phyloP scores from a whole-genome alignment of 2,329 filamentous ascomycete genomes.

The Ascochyta rabiei region DNA sequence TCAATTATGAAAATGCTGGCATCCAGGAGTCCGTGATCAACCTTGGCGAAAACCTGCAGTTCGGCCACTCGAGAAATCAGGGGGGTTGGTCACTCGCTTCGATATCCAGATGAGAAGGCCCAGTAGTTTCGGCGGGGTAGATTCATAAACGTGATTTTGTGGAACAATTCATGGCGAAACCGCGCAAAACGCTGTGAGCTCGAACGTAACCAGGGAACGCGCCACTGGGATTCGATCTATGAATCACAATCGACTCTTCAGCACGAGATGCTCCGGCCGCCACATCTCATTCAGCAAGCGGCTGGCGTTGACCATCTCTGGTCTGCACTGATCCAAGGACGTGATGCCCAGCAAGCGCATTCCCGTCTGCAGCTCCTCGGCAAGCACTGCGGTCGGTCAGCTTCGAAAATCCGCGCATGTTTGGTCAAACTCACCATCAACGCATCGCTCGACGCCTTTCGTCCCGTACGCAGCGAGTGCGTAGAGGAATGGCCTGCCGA shows the following conservation, averaged over 20 bases:
- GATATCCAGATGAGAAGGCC: no score
- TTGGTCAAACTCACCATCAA: conserved; percentile 41
- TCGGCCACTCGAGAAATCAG: no score
- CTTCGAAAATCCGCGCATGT: neutral
- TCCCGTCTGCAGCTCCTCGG: conserved; percentile 68
- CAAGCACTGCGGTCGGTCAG: conserved; percentile 43
- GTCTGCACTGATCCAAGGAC: conserved; percentile 64
- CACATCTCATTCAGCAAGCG: conserved; percentile 46
- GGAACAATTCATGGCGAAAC: neutral
- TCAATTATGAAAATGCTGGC: no score
- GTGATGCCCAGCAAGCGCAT: conserved; percentile 71
- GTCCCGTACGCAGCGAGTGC: conserved; percentile 47
- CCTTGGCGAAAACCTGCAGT: no score
- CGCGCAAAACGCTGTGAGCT: neutral
- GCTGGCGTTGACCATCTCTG: conserved; percentile 63
- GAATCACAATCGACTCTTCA: conserved; percentile 36
- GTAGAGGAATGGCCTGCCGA: conserved; percentile 48
- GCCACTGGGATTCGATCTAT: neutral
- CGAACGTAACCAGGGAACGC: no score
- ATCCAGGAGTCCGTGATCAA: no score
- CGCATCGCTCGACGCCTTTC: conserved; percentile 44
- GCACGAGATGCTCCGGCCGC: conserved; percentile 30
- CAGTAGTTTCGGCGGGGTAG: no score
- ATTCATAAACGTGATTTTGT: neutral
- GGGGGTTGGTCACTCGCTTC: no score